Base-by-base conservation (phyloP, 495 filamentous ascomycete species). In the Penicillium cosmopolitanum region DNA sequence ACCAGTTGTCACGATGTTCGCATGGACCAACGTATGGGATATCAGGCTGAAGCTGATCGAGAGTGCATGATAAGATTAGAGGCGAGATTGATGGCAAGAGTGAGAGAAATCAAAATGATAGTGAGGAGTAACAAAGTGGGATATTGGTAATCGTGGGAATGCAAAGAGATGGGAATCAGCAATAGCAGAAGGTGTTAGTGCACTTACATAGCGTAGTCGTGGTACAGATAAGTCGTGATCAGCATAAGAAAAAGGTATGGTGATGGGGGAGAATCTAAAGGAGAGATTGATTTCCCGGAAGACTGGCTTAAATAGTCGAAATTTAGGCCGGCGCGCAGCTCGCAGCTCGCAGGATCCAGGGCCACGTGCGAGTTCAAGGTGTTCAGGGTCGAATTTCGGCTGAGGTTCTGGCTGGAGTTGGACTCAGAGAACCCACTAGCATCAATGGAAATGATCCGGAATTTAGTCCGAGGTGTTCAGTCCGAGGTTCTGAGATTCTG, bases 251-350 rank as follows among this genome's bases (percentile, higher is more conserved):
- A 16, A n/a, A 23, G 23, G 4, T 44, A 44, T 44, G 16, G 16
- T 44, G 36, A 38, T 44, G 16, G 5, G 46, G 46, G 46, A 25
- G 21, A 48, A 31, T 48, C 46, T n/a, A 48, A 48, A 51, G 28
- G 21, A 36, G 25, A 46, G 35, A 56, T 9, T 8, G n/a, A 19
- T 44, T 31, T 10, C 3, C 0, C 0, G 5, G 16, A 44, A 8
- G 42, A 8, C n/a, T 13, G 16, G n/a, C 42, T 44, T 44, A 19
- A 44, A 19, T 44, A 44, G 36, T 38, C 36, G 12, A 38, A 31
- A 8, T 31, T 9, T 8, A 23, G 23, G 23, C 23, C 23, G 23
- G 23, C 23, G 23, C 23, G 23, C 23, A 23, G 23, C 23, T 21
- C 21, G 21, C 21, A 21, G 21, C 1, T 23, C 23, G 23, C 23